Conservation (phyloP, 2,329 filamentous ascomycete species). For the Nannizziopsis barbatae region DNA sequence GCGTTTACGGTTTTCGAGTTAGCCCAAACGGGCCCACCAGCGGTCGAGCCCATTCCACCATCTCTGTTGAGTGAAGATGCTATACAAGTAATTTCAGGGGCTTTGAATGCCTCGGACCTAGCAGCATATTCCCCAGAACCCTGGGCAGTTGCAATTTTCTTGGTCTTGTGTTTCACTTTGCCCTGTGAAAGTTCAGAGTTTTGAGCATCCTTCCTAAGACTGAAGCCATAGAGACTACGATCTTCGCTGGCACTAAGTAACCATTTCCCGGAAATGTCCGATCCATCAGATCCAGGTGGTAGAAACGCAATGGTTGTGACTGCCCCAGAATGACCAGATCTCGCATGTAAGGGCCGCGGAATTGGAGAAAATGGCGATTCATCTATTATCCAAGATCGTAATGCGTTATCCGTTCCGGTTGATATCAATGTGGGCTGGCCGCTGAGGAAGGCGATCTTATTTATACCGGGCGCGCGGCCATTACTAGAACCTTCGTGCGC, state of each 20-base stretch:
- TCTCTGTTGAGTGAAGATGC: constrained; percentile 88
- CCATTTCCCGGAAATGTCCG: constrained; percentile 86
- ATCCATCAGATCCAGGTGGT: constrained; percentile 77
- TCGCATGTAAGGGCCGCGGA: constrained; percentile 71
- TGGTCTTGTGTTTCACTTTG: constrained; percentile 73
- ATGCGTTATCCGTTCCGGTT: constrained; percentile 81
- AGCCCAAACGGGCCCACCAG: constrained; percentile 72
- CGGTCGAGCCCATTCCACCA: constrained; percentile 78
- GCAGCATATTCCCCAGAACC: constrained; percentile 15
- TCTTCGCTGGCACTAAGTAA: constrained; percentile 80
- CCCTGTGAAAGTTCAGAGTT: constrained; percentile 90
- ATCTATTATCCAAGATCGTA: constrained; percentile 96
- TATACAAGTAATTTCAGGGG: constrained; percentile 82
- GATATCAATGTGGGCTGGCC: constrained; percentile 86
- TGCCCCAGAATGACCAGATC: constrained; percentile 80
- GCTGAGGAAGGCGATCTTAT: constrained; percentile 74
- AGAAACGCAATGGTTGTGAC: constrained; percentile 75
- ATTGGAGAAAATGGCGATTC: constrained; percentile 78
- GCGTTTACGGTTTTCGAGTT: constrained; percentile 57
- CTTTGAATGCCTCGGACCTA: constrained; percentile 52
- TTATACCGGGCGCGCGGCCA: constrained; percentile 61
- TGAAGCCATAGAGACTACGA: constrained; percentile 91
- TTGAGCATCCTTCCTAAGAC: constrained; percentile 84
- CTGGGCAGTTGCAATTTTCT: constrained; percentile 44
- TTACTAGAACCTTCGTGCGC: constrained; percentile 57